Conservation (phyloP, 2,329 filamentous ascomycete genomes). For the Colletotrichum viniferum region DNA sequence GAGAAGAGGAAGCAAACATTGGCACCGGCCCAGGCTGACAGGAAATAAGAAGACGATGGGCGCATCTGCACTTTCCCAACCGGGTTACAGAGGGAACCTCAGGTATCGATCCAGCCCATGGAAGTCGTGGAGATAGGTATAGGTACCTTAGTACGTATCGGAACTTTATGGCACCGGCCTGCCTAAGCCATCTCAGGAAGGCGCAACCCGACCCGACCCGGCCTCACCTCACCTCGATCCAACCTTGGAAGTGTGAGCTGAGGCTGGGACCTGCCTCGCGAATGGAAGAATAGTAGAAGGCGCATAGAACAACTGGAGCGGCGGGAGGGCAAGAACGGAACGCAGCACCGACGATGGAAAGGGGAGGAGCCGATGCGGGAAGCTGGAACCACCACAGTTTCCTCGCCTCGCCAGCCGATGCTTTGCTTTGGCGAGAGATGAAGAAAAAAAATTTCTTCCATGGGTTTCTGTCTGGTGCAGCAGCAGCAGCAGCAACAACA, state of each 20-base stretch:
- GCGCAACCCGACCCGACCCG: not conserved
- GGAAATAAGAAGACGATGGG: not conserved
- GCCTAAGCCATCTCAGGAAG: not conserved
- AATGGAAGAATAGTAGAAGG: not conserved
- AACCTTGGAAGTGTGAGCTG: not conserved
- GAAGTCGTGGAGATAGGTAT: too few relatives aligned
- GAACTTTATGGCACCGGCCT: not conserved
- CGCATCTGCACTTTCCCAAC: not conserved
- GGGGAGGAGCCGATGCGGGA: not conserved
- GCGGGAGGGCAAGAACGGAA: not conserved
- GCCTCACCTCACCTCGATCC: not conserved
- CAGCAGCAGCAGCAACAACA: not conserved
- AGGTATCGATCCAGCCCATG: not conserved
- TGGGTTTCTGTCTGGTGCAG: not conserved
- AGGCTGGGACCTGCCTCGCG: not conserved
- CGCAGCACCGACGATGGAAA: not conserved
- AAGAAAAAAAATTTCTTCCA: not conserved
- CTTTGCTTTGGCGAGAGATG: not conserved
- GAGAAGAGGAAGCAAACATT: not conserved
- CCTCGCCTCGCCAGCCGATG: not conserved
- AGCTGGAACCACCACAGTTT: not conserved
- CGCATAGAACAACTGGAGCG: not conserved
- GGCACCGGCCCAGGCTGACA: not conserved
- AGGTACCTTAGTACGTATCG: not conserved
- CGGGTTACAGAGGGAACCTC: not conserved